A percentile compares a stretch with the other conserved stretches of the same genome.
phyloP scores from a whole-genome alignment of 306 rosid genomes.

The Alnus glutinosa region DNA sequence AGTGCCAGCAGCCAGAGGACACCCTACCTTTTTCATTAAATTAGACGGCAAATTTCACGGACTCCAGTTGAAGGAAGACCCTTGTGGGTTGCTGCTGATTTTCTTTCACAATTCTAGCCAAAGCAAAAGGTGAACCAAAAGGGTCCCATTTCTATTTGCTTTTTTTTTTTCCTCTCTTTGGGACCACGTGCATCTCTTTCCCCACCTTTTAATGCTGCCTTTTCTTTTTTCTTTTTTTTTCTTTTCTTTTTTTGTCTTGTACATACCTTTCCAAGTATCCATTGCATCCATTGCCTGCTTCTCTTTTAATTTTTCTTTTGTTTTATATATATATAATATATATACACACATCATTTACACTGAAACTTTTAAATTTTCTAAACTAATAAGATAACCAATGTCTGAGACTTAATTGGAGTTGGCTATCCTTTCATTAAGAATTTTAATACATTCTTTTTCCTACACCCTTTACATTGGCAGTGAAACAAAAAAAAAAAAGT shows the following conservation, averaged over 20 bases:
- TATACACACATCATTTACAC: too few relatives aligned
- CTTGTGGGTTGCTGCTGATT: constrained; percentile 16
- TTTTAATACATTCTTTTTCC: too few relatives aligned
- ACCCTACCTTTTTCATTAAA: constrained; percentile 34
- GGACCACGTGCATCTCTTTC: constrained; percentile 53
- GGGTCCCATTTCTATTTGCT: constrained; percentile 20
- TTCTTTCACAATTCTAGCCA: constrained; percentile 35
- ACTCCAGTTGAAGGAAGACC: constrained; percentile 1
- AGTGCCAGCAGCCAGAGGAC: constrained; percentile 33
- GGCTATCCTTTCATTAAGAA: too few relatives aligned
- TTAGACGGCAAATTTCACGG: constrained; percentile 11
- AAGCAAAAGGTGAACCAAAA: constrained; percentile 26
- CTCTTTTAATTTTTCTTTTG: too few relatives aligned
- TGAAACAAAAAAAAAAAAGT: too few relatives aligned
- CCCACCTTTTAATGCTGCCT: constrained; percentile 46
- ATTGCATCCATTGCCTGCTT: too few relatives aligned
- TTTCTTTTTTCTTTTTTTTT: too few relatives aligned
- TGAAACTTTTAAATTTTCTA: too few relatives aligned
- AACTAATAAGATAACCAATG: too few relatives aligned
- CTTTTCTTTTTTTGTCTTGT: constrained; percentile 27
- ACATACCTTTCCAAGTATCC: background rate
- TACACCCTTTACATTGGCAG: too few relatives aligned
- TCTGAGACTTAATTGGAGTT: too few relatives aligned
- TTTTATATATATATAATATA: too few relatives aligned
- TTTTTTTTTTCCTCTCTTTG: background rate